phyloP scores from a whole-genome alignment of 2,329 filamentous ascomycete genomes.

The Aspergillus fijiensis region DNA sequence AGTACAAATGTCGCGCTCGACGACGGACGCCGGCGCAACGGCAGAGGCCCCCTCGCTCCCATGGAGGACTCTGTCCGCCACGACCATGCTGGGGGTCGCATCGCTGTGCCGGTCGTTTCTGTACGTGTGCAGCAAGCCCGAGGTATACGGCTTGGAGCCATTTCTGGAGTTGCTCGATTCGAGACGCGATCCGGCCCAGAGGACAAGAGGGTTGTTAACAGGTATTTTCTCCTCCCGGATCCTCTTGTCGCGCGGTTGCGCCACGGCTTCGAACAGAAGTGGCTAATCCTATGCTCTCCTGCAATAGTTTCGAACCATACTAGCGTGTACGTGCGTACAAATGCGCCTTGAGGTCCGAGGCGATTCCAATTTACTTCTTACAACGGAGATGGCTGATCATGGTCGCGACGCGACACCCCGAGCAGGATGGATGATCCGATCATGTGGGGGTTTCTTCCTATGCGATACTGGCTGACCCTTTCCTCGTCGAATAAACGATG shows the following conservation, averaged over 20 bases:
- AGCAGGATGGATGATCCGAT: constrained; percentile 86
- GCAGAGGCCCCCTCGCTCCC: constrained; percentile 44
- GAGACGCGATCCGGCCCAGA: constrained; percentile 63
- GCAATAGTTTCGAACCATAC: constrained; percentile 78
- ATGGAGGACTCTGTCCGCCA: constrained; percentile 72
- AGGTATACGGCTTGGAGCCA: constrained; percentile 71
- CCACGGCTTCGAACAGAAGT: too few species aligned
- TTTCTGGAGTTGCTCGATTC: constrained; percentile 76
- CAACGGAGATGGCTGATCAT: constrained; percentile 28
- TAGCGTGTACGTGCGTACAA: constrained; percentile 69
- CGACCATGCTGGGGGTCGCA: constrained; percentile 72
- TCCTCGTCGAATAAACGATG: constrained; percentile 70
- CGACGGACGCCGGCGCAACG: constrained; percentile 44
- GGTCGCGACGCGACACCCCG: constrained; percentile 18
- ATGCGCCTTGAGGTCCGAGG: constrained; percentile 17
- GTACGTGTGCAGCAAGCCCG: constrained; percentile 69
- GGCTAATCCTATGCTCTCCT: not conserved
- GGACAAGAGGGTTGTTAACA: constrained; percentile 78
- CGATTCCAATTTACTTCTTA: constrained; percentile 14
- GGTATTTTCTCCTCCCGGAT: constrained; percentile 50
- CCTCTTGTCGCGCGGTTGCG: not conserved
- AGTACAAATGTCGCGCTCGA: constrained; percentile 22
- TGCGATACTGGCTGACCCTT: constrained; percentile 68
- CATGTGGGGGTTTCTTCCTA: constrained; percentile 85
- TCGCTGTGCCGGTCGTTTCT: constrained; percentile 72